These are phyloP conservation scores for Auricularia sp. DNA, from an alignment of 768 basidiomycete genomes.

Conservation along the genomic window DNA sequence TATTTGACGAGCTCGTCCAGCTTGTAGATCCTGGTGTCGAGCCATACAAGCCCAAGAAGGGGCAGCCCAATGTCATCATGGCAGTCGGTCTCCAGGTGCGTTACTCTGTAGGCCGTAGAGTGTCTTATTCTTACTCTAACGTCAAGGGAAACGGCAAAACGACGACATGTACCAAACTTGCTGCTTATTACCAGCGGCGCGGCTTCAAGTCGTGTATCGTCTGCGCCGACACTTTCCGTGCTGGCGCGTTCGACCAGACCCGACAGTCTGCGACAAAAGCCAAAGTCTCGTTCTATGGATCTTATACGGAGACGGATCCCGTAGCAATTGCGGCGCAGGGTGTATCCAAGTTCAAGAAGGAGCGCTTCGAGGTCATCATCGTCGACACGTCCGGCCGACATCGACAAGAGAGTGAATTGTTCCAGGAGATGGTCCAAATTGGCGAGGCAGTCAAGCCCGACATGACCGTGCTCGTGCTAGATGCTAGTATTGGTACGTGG, in stretches of 20 bases:
- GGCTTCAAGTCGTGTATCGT: conserved; percentile 97
- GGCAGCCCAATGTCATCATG: conserved; percentile 91
- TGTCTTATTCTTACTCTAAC: conserved; percentile 5
- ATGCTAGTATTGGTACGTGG: conserved; percentile 81
- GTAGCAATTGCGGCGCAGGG: conserved; percentile 91
- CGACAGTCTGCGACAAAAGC: conserved; percentile 98
- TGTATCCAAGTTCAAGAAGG: conserved; percentile 95
- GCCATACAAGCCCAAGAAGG: conserved; percentile 94
- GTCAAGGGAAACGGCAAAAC: conserved; percentile 93
- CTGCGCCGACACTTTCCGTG: conserved; percentile 98
- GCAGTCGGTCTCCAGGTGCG: conserved; percentile 88
- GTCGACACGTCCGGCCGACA: conserved; percentile 97
- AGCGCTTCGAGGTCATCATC: conserved; percentile 96
- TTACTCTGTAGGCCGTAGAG: conserved; percentile 1
- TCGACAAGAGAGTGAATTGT: conserved; percentile 93
- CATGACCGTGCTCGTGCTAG: conserved; percentile 91
- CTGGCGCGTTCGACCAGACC: conserved; percentile 98
- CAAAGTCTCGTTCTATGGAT: conserved; percentile 97
- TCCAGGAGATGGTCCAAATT: conserved; percentile 97
- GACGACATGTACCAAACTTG: conserved; percentile 97
- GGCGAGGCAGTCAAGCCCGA: conserved; percentile 87
- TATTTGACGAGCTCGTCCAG: conserved; percentile 92
- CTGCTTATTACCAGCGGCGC: conserved; percentile 92
- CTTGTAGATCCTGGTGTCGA: conserved; percentile 94
- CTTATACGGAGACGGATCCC: conserved; percentile 97